Conservation (phyloP, 106 monocot species). For the Acorus calamus region DNA sequence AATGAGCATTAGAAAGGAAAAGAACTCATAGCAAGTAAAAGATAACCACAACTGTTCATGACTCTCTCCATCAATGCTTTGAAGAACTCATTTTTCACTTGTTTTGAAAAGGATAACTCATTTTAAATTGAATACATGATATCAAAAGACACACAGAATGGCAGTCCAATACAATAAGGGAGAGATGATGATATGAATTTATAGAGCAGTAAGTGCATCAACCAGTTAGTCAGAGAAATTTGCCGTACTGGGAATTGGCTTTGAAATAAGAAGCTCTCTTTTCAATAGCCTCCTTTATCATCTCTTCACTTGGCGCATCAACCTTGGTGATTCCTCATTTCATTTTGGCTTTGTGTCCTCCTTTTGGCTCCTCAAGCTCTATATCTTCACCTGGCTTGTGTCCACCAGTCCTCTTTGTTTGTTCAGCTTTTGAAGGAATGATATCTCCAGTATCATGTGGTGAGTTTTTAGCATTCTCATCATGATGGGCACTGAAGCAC, state of each 20-base stretch:
- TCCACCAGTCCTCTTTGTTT: background rate
- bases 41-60: no score
- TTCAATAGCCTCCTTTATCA: conserved; percentile 56
- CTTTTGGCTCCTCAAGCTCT: conserved; percentile 7
- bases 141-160: background rate
- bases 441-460: conserved; percentile 6
- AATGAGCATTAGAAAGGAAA: no score
- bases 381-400: conserved; percentile 8
- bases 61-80: no score
- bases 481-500: conserved; percentile 44
- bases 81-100: no score
- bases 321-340: conserved; percentile 8
- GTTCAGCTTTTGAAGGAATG: conserved; percentile 8
- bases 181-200: no score
- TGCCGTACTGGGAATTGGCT: conserved; percentile 61
- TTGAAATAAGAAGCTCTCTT: conserved; percentile 55
- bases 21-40: no score
- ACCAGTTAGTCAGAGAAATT: background rate
- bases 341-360: conserved; percentile 14
- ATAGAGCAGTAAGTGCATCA: no score
- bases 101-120: no score
- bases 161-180: background rate
- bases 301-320: conserved; percentile 44
- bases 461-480: conserved; percentile 16
- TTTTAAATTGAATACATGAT: no score